Evolutionary conservation across 2,329 filamentous ascomycete species (phyloP).

Genomic region (Metarhizium guizhouense): DNA sequence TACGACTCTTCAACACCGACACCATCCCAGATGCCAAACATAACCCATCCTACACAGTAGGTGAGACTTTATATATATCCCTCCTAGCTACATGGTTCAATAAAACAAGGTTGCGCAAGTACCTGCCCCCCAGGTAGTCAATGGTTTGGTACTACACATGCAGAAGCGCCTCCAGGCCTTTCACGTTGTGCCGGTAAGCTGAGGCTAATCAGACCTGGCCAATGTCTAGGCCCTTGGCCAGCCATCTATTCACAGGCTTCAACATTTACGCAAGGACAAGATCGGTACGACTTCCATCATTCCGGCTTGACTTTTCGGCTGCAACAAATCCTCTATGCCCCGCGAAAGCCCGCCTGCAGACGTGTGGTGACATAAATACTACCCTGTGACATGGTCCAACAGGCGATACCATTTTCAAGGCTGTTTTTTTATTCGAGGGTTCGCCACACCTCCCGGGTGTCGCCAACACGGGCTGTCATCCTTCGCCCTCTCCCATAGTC

Average conservation of each 20-base stretch:
- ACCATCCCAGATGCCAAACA: not conserved
- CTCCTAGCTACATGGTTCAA: too few species aligned
- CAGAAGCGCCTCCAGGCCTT: too few species aligned
- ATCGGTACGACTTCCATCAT: not conserved
- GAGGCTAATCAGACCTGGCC: too few species aligned
- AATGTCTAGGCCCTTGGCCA: too few species aligned
- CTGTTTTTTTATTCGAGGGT: not conserved
- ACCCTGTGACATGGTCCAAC: not conserved
- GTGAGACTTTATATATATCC: too few species aligned
- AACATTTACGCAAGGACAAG: not conserved
- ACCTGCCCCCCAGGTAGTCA: too few species aligned
- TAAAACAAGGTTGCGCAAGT: too few species aligned
- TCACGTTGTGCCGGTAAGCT: too few species aligned
- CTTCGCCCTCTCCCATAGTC: too few species aligned
- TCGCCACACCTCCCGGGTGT: constrained; percentile 1
- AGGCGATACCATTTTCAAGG: not conserved
- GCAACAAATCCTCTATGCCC: not conserved
- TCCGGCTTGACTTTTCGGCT: not conserved
- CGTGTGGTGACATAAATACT: not conserved
- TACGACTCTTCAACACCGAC: not conserved
- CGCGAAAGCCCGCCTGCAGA: not conserved
- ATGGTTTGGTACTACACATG: too few species aligned
- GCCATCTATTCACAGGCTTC: not conserved
- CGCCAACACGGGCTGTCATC: constrained; percentile 2
- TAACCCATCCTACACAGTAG: too few species aligned